These are phyloP conservation scores for Colletotrichum cordylinicola DNA, from an alignment of 2,329 filamentous ascomycete species.

Conservation along the genomic window DNA sequence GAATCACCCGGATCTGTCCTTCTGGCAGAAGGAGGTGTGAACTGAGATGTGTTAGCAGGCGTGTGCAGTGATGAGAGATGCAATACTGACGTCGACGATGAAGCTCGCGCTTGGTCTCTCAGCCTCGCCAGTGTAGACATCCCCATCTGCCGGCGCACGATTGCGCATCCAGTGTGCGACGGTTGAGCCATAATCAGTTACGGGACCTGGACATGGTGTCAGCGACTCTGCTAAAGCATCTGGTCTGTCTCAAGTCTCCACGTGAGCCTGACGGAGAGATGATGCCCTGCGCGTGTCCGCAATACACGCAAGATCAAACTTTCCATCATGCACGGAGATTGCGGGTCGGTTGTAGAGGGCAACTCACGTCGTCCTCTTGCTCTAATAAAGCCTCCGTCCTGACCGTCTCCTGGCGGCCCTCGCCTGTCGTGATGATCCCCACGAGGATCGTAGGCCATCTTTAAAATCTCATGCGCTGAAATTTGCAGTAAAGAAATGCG, in stretches of 20 bases:
- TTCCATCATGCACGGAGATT: not conserved
- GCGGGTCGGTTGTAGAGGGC: not conserved
- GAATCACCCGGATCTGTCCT: conserved; percentile 79
- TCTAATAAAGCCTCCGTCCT: conserved; percentile 52
- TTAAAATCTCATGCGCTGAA: conserved; percentile 20
- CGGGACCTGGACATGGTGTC: conserved; percentile 67
- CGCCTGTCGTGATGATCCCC: conserved; percentile 50
- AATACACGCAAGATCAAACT: not conserved
- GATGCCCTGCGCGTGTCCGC: not conserved
- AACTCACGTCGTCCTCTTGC: conserved; percentile 58
- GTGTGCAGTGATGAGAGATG: not conserved
- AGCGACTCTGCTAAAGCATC: not conserved
- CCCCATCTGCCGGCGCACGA: conserved; percentile 49
- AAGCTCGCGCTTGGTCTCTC: conserved; percentile 90
- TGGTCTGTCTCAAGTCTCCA: not conserved
- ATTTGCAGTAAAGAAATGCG: not conserved
- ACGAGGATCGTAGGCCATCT: conserved; percentile 61
- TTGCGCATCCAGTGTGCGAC: conserved; percentile 91
- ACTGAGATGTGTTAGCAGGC: conserved; percentile 56
- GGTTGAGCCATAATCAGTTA: conserved; percentile 92
- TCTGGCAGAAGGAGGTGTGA: conserved; percentile 84
- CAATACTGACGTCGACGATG: conserved; percentile 78
- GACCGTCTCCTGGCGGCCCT: conserved; percentile 40
- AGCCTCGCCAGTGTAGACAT: conserved; percentile 70
- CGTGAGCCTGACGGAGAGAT: not conserved